Base-by-base conservation (phyloP, 768 basidiomycete species). In the Leucosporidium yakuticum region DNA sequence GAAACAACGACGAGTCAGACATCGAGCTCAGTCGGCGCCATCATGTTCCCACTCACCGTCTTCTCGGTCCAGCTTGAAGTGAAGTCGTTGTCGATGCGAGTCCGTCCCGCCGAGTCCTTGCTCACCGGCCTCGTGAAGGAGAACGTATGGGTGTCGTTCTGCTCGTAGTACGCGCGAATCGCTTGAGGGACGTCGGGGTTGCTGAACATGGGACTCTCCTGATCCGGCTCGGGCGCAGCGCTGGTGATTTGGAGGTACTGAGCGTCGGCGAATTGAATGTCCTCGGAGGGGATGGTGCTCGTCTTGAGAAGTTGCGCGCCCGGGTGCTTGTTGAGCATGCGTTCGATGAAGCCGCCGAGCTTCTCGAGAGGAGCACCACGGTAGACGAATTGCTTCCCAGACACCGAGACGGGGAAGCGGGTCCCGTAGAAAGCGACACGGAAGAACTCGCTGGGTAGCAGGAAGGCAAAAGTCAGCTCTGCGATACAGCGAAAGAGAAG, bases 291-390 rank as follows among this genome's bases (percentile, higher is more conserved):
- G 58, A 94, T 88, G 25, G 87, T 85, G 47, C 83, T 81, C 2
- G 81, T 82, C 76, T 87, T 89, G 57, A 95, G 79, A 15, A 96
- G 78, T 65, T 88, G 88, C 7, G 93, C 90, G 27, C 58, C 36
- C 6, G 71, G 59, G 25, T 72, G 68, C 55, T 69, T 69, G 65
- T 58, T 69, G 17, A 69, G 58, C 62, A 72, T 89, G 47, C 88
- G 83, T 78, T 97, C 92, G 79, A 90, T 91, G 81, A 89, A 91
- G 4, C 39, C 85, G 11, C 87, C 87, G 69, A 87, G 91, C 75
- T 90, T 93, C 80, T 98, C 94, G 91, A 90, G 92, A 75, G 92
- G 91, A 75, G 87, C 89, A 2, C 93, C 95, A 55, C 95, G 90
- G 78, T 94, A 94, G 56, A 76, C 90, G 80, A 93, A 97, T 66